phyloP scores from a whole-genome alignment of 768 basidiomycete genomes.

The Aureoboletus auriporus region DNA sequence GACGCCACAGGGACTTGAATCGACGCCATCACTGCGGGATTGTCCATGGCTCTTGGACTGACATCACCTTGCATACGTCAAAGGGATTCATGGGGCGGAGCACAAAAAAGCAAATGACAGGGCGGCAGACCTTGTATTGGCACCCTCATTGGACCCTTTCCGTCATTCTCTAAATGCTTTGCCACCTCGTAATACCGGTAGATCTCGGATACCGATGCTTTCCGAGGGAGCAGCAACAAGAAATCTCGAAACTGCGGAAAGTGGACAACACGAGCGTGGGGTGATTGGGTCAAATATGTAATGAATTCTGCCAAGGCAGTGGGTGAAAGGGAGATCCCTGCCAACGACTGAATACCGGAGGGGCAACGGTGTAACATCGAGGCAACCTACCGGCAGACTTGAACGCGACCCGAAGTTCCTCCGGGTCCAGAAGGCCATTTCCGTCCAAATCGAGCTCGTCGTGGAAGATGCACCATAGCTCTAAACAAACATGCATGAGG shows the following conservation, averaged over 20 bases:
- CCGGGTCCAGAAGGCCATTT: conserved; percentile 74
- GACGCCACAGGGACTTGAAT: conserved; percentile 11
- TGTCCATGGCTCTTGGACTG: conserved; percentile 73
- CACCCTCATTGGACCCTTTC: conserved; percentile 71
- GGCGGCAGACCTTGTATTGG: conserved; percentile 77
- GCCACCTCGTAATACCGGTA: conserved; percentile 76
- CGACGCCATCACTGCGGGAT: conserved; percentile 37
- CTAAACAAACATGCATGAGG: conserved; percentile 36
- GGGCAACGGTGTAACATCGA: conserved; percentile 18
- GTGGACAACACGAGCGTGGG: conserved; percentile 63
- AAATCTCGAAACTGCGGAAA: conserved; percentile 91
- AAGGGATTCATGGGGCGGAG: conserved; percentile 18
- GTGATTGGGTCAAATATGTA: conserved; percentile 66
- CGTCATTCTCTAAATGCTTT: conserved; percentile 68
- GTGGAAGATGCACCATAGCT: conserved; percentile 90
- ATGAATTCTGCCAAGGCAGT: conserved; percentile 80
- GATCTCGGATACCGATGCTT: conserved; percentile 78
- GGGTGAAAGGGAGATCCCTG: conserved; percentile 71
- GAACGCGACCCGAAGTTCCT: conserved; percentile 59
- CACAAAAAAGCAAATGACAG: conserved; percentile 11
- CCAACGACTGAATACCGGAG: conserved; percentile 10
- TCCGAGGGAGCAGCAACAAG: conserved; percentile 79
- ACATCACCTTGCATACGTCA: conserved; percentile 60
- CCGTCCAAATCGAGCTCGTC: conserved; percentile 87
- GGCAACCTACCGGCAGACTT: conserved; percentile 58